phyloP scores from a whole-genome alignment of 202 grass and related monocot species.

The Setaria italica region DNA sequence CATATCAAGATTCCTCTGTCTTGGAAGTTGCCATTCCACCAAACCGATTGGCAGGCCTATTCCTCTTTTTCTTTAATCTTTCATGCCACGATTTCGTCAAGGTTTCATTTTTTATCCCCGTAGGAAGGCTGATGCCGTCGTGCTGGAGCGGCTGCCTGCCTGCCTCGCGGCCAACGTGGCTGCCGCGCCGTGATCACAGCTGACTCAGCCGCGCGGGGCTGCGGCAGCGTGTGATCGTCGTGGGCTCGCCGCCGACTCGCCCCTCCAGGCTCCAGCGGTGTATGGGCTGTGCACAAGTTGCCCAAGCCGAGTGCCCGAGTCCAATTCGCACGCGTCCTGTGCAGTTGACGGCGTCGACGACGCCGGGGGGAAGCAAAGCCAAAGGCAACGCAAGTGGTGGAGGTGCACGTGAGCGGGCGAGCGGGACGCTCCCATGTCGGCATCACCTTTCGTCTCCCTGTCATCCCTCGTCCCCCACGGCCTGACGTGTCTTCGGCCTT shows the following conservation, averaged over 20 bases:
- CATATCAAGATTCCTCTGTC: constrained; percentile 1
- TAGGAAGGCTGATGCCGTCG: background rate
- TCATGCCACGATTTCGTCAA: background rate
- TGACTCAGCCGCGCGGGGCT: background rate
- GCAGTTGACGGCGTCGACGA: background rate
- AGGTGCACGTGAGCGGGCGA: constrained; percentile 30
- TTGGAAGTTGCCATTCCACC: background rate
- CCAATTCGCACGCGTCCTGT: background rate
- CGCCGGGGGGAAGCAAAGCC: background rate
- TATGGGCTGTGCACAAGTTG: background rate
- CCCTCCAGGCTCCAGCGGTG: background rate
- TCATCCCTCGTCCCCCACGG: background rate
- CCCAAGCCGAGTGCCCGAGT: background rate
- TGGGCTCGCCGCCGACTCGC: background rate
- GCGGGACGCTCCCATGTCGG: constrained; percentile 39
- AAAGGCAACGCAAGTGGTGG: background rate
- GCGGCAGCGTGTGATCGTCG: background rate
- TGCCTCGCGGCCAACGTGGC: too few relatives aligned
- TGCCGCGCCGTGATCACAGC: too few relatives aligned
- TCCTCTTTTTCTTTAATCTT: background rate
- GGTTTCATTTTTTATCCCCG: background rate
- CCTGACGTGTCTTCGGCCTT: constrained; percentile 1
- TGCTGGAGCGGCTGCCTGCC: too few relatives aligned
- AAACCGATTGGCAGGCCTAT: background rate
- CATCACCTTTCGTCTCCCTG: constrained; percentile 21